Evolutionary conservation across 225 moss, liverwort and hornwort genomes (phyloP).

Genomic region (Asterella californica): DNA sequence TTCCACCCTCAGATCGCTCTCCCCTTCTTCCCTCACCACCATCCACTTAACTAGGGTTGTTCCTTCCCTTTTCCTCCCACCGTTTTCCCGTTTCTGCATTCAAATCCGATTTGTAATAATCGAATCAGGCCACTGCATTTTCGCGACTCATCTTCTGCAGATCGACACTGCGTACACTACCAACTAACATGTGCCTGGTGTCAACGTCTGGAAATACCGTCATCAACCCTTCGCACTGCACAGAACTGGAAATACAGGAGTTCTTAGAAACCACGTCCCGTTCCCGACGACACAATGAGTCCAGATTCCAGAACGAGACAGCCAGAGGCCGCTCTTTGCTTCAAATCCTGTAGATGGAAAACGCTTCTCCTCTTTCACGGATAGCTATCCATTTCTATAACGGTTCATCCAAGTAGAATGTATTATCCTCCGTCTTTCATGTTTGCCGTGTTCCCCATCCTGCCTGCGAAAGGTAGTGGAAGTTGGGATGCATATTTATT

Average conservation of each 20-base stretch:
- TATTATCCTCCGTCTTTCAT: no score
- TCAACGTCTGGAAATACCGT: not conserved
- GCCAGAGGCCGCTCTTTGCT: not conserved
- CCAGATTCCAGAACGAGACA: not conserved
- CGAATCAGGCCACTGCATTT: not conserved
- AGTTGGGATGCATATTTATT: no score
- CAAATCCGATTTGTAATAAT: not conserved
- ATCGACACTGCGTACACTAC: not conserved
- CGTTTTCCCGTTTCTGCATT: not conserved
- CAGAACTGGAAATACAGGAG: not conserved
- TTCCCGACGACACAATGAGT: not conserved
- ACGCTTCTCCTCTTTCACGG: no score
- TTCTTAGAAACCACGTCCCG: not conserved
- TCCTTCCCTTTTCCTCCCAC: not conserved
- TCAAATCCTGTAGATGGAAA: no score
- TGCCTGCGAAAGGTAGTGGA: no score
- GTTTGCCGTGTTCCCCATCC: no score
- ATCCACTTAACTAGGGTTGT: not conserved
- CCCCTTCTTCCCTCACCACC: not conserved
- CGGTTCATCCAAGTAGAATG: no score
- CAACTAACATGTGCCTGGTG: not conserved
- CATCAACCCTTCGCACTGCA: not conserved
- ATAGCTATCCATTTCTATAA: no score
- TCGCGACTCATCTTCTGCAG: not conserved
- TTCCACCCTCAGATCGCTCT: not conserved